Base-by-base conservation (phyloP, 805 yeast genomes). In the Candida namnaoensis region DNA sequence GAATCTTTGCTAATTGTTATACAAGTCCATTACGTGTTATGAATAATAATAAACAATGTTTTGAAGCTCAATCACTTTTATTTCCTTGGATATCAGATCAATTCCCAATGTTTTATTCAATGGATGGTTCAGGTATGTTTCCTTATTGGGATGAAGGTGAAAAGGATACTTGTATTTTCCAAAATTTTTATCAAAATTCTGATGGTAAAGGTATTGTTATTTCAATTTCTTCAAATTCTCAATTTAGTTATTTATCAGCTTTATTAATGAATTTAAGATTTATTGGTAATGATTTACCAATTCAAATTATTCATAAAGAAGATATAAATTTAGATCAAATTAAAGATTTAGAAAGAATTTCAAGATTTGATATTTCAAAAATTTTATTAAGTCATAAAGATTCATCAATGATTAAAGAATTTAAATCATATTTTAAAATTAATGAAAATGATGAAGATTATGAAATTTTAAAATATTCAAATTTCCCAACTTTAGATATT, bases 201-300 rank as follows among this genome's bases (percentile, higher is more conserved):
- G 48, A 50, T 33, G 65, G 65, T 1, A 49, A 40, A 30, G 68
- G 67, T 1, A 51, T 63, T 13, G 66, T 59, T 9, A 37, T 62
- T 19, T 19, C 19, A 34, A 51, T 63, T 1, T 46, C 56, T 10
- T 39, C 44, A 3, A 57, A 61, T 33, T 30, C 23, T 9, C 54
- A 50, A 35, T 44, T 38, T 39, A 44, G 41, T 5, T 54, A 48
- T 14, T 42, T 62, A 3, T 33, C 44, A 2, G 38, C 52, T 3
- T 46, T 62, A 26, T 45, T 63, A 15, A 42, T 52, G 6, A 34
- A 51, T 10, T 48, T 63, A 32, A 44, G 68, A 19, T 51, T 50
- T 11, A 38, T 57, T 9, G 54, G 50, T 11, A 59, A 61, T 39
- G 23, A 25, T 6, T 44, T 56, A 14, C 64, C 67, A 2, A 53